Percentiles rank a stretch among this genome's conserved stretches.
phyloP scores from a whole-genome alignment of 345 rosid species.

The Theobroma cacao region DNA sequence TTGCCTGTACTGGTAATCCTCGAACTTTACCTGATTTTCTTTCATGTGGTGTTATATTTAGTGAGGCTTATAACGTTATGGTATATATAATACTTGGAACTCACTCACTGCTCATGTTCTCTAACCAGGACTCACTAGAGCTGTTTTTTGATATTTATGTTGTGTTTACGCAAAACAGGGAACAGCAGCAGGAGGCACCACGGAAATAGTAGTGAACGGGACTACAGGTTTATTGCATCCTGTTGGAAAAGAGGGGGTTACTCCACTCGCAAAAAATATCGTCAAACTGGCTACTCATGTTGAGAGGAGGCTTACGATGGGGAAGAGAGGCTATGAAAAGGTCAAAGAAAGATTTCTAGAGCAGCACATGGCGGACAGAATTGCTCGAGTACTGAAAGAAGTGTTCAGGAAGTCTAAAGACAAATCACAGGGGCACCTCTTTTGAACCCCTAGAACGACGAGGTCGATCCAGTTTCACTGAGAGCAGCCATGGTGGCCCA shows the following conservation, averaged over 20 bases:
- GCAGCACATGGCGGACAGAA: conserved; percentile 46
- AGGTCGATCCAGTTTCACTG: background rate
- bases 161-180: conserved; percentile 23
- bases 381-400: conserved; percentile 39
- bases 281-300: conserved; percentile 48
- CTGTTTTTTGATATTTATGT: conserved; percentile 2
- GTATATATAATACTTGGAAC: background rate
- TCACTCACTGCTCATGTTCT: background rate
- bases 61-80: background rate
- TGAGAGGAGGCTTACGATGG: conserved; percentile 52
- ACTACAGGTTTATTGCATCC: conserved; percentile 51
- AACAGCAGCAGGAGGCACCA: conserved; percentile 53
- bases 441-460: background rate
- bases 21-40: conserved; percentile 2
- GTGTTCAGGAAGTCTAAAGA: conserved; percentile 28
- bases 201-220: conserved; percentile 47
- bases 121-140: background rate
- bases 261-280: conserved; percentile 40
- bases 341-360: conserved; percentile 43
- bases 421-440: background rate
- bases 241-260: conserved; percentile 41
- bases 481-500: background rate
- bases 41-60: background rate
- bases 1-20: conserved; percentile 49
- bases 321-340: conserved; percentile 48